phyloP scores from a whole-genome alignment of 2,329 filamentous ascomycete species.

The Xylariaceae sp. region DNA sequence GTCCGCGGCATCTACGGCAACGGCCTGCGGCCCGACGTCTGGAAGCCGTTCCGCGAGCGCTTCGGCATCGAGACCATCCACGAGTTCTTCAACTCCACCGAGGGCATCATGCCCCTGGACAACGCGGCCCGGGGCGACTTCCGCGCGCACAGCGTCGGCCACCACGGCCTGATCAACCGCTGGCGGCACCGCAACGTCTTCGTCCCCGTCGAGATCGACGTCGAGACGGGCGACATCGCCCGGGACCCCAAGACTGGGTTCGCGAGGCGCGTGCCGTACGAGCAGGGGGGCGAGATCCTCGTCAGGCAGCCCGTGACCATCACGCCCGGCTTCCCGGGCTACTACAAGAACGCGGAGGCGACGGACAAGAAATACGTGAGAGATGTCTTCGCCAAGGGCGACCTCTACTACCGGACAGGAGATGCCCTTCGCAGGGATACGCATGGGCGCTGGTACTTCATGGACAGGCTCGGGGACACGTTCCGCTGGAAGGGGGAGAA shows the following conservation, averaged over 20 bases:
- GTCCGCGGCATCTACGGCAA: slow-evolving; percentile 62
- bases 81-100: slow-evolving; percentile 77
- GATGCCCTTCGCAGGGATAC: slow-evolving; percentile 58
- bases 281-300: slow-evolving; percentile 71
- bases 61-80: slow-evolving; percentile 59
- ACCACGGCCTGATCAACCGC: slow-evolving; percentile 63
- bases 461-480: slow-evolving; percentile 66
- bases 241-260: slow-evolving; percentile 66
- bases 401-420: slow-evolving; percentile 64
- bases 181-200: slow-evolving; percentile 47
- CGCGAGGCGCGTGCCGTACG: slow-evolving; percentile 57
- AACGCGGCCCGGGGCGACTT: slow-evolving; percentile 61
- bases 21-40: slow-evolving; percentile 65
- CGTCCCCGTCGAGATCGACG: slow-evolving; percentile 65
- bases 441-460: slow-evolving; percentile 66
- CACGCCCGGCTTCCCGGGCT: slow-evolving; percentile 61
- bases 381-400: slow-evolving; percentile 63
- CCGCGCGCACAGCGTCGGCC: slow-evolving; percentile 60
- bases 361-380: slow-evolving; percentile 62
- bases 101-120: slow-evolving; percentile 61
- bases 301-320: slow-evolving; percentile 50
- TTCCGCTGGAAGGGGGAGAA: slow-evolving; percentile 73
- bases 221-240: slow-evolving; percentile 61
- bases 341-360: slow-evolving; percentile 61
- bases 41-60: slow-evolving; percentile 59